phyloP scores from a whole-genome alignment of 2,329 filamentous ascomycete genomes.

The Helotiales sp. region DNA sequence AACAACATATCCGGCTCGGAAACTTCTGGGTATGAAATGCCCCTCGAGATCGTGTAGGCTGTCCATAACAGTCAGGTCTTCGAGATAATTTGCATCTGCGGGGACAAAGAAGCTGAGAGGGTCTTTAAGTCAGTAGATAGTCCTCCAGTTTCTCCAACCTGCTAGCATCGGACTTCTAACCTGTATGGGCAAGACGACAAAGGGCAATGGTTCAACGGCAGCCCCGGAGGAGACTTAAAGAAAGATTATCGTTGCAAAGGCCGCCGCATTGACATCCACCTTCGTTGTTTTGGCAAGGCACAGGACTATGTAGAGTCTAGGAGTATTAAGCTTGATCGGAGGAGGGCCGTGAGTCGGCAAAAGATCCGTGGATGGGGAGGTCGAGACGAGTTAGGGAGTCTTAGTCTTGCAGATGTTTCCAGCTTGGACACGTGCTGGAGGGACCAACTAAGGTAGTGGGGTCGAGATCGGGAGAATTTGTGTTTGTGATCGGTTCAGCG shows the following conservation, averaged over 20 bases:
- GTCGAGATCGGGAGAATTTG: not conserved
- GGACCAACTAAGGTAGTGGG: not conserved
- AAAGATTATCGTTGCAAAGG: not conserved
- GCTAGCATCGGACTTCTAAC: not conserved
- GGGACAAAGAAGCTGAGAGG: too few relatives aligned
- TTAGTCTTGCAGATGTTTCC: not conserved
- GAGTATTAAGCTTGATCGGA: not conserved
- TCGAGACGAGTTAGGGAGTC: not conserved
- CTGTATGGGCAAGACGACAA: not conserved
- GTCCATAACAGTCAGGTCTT: not conserved
- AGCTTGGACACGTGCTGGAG: not conserved
- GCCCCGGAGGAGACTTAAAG: not conserved
- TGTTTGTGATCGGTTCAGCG: not conserved
- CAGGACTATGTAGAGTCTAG: not conserved
- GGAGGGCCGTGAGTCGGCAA: not conserved
- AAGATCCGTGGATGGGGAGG: not conserved
- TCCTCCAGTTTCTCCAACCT: not conserved
- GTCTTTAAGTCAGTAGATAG: not conserved
- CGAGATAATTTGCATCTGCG: too few relatives aligned
- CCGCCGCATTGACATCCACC: not conserved
- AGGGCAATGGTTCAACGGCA: not conserved
- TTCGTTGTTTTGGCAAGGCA: not conserved
- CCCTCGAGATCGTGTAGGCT: slow-evolving; percentile 12
- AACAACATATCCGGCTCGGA: slow-evolving; percentile 60
- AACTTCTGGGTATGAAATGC: slow-evolving; percentile 20